Percentiles rank a stretch among this genome's conserved stretches.
These are phyloP conservation scores for Tylopilus rubrobrunneus DNA, from an alignment of 768 basidiomycete genomes.

Conservation along the genomic window DNA sequence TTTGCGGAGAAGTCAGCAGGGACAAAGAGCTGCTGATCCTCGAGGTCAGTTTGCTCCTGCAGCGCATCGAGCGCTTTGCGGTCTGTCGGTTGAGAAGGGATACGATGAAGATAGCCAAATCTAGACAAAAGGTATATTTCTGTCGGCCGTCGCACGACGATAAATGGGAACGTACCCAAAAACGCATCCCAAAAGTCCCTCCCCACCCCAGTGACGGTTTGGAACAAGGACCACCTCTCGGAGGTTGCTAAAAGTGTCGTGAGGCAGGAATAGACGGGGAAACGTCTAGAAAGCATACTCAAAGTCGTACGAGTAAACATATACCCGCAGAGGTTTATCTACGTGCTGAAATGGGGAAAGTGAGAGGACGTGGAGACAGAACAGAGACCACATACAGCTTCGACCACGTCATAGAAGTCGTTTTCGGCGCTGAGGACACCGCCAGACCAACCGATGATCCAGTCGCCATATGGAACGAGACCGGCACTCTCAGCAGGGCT, in stretches of 20 bases:
- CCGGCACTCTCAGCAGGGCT: constrained; percentile 96
- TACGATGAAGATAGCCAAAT: constrained; percentile 89
- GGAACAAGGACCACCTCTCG: constrained; percentile 93
- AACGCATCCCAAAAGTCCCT: constrained; percentile 91
- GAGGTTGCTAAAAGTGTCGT: constrained; percentile 56
- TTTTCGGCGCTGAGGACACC: constrained; percentile 87
- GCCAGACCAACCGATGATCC: constrained; percentile 89
- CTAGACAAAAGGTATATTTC: constrained; percentile 35
- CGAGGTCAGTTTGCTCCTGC: constrained; percentile 48
- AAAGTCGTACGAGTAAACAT: constrained; percentile 96
- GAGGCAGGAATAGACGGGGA: constrained; percentile 3
- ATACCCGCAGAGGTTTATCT: constrained; percentile 89
- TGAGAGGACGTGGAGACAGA: background rate
- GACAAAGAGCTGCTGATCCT: constrained; percentile 66
- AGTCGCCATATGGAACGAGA: constrained; percentile 84
- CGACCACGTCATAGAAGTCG: constrained; percentile 95
- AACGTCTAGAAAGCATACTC: constrained; percentile 55
- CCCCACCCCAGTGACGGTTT: constrained; percentile 96
- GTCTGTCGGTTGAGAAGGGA: constrained; percentile 72
- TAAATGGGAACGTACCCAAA: constrained; percentile 66
- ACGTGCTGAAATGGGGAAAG: constrained; percentile 59
- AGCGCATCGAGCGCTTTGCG: constrained; percentile 56
- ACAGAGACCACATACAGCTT: constrained; percentile 55
- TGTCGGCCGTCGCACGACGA: background rate
- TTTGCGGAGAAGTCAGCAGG: constrained; percentile 52